Percentiles rank a stretch among this genome's conserved stretches.
Conservation (phyloP, 2,329 filamentous ascomycete species). For the Lachnellula hyalina region DNA sequence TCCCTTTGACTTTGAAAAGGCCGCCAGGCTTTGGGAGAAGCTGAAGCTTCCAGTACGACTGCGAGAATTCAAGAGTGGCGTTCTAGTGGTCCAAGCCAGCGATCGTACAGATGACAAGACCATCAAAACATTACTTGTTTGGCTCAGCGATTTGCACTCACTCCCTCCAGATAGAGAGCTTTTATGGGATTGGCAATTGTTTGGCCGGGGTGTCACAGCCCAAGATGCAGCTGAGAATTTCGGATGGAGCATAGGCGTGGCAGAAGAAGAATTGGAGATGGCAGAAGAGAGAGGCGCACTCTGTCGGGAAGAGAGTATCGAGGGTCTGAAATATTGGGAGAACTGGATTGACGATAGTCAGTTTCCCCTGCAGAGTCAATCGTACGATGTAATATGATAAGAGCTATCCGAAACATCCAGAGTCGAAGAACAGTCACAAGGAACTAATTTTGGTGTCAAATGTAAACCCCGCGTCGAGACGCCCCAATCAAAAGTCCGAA, state of each 20-base stretch:
- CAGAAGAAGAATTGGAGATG: conserved; percentile 94
- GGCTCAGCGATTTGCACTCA: conserved; percentile 69
- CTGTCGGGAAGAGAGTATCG: conserved; percentile 86
- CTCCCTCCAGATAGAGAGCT: conserved; percentile 60
- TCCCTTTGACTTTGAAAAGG: conserved; percentile 86
- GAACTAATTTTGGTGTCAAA: not conserved
- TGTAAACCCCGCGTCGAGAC: not conserved
- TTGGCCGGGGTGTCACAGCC: conserved; percentile 81
- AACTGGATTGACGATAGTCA: conserved; percentile 45
- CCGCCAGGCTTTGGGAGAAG: conserved; percentile 81
- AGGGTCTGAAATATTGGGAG: conserved; percentile 90
- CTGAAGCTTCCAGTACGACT: conserved; percentile 81
- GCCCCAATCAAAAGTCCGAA: not conserved
- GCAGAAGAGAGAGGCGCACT: conserved; percentile 84
- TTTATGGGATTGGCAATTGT: conserved; percentile 69
- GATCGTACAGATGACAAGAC: conserved; percentile 91
- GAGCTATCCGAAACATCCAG: not conserved
- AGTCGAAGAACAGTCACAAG: not conserved
- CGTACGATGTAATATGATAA: conserved; percentile 5
- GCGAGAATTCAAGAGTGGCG: conserved; percentile 83
- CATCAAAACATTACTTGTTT: conserved; percentile 66
- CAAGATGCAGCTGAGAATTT: conserved; percentile 86
- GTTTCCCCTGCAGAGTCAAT: not conserved
- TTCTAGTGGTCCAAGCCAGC: conserved; percentile 86
- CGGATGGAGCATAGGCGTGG: conserved; percentile 95